Evolutionary conservation across 257 asterid genomes (phyloP).

Genomic region (Solanum chiquidenum): DNA sequence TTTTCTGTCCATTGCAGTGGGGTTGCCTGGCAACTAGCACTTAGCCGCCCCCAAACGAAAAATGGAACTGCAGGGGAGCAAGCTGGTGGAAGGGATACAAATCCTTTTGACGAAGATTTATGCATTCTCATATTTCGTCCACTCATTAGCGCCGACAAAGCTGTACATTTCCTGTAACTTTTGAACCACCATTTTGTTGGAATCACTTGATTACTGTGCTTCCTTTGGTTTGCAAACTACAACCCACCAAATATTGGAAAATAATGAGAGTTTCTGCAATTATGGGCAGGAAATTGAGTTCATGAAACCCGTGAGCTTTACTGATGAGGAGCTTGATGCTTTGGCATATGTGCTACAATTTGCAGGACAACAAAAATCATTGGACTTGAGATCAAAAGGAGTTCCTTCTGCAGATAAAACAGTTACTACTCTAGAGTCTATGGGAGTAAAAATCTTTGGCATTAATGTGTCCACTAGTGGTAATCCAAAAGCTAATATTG

Average conservation of each 20-base stretch:
- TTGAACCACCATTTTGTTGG: conserved; percentile 5
- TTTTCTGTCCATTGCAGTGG: conserved; percentile 36
- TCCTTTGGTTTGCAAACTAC: not conserved
- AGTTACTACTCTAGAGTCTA: conserved; percentile 55
- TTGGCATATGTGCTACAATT: conserved; percentile 53
- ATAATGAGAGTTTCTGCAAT: conserved; percentile 1
- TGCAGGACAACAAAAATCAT: conserved; percentile 50
- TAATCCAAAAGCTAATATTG: conserved; percentile 34
- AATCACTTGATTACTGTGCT: not conserved
- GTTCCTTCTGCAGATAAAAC: conserved; percentile 43
- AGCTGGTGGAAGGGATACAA: conserved; percentile 23
- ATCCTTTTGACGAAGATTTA: conserved; percentile 39
- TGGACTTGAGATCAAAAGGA: conserved; percentile 30
- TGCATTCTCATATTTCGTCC: conserved; percentile 84
- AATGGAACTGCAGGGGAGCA: conserved; percentile 27
- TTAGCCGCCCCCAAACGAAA: conserved; percentile 45
- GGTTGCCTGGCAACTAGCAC: conserved; percentile 87
- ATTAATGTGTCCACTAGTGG: conserved; percentile 34
- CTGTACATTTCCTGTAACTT: conserved; percentile 41
- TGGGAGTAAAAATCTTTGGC: conserved; percentile 88
- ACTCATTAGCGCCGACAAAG: conserved; percentile 62
- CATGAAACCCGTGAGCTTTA: conserved; percentile 72
- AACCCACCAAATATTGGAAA: not conserved
- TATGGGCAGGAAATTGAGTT: conserved; percentile 74
- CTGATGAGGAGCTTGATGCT: conserved; percentile 78